Evolutionary conservation across 2,329 filamentous ascomycete species (phyloP).

Genomic region (Stachybotrys chartarum): DNA sequence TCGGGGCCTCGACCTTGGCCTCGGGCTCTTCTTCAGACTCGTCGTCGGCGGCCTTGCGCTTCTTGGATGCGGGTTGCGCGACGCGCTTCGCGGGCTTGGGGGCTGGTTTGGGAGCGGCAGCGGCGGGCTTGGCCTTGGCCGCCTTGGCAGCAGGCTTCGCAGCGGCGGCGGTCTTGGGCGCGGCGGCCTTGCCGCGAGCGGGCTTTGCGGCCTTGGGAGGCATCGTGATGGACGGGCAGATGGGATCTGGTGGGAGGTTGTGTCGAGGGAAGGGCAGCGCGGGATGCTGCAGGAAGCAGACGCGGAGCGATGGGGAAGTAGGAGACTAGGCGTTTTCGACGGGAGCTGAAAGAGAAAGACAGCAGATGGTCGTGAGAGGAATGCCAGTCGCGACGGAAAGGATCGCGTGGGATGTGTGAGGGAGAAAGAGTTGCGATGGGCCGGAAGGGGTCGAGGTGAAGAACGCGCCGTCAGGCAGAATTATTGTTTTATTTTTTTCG

Average conservation of each 20-base stretch:
- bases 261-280: not conserved
- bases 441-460: not conserved
- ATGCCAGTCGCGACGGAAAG: not conserved
- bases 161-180: constrained; percentile 14
- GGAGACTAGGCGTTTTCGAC: not conserved
- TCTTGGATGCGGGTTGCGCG: constrained; percentile 25
- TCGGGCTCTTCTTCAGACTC: constrained; percentile 15
- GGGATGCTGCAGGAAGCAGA: not conserved
- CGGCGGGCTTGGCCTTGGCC: constrained; percentile 14
- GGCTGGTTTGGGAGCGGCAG: constrained; percentile 12
- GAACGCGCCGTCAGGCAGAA: not conserved
- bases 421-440: not conserved
- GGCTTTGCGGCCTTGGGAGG: constrained; percentile 16
- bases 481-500: not conserved
- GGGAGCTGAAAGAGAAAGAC: not conserved
- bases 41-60: constrained; percentile 17
- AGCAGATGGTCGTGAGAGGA: not conserved
- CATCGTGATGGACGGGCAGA: not conserved
- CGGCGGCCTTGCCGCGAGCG: constrained; percentile 18
- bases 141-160: constrained; percentile 19
- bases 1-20: constrained; percentile 8
- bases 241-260: constrained; percentile 12
- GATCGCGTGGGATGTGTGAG: not conserved
- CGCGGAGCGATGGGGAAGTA: not conserved
- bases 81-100: constrained; percentile 13